phyloP scores from a whole-genome alignment of 805 yeast genomes.

The Monosporozyma yasuniensis region DNA sequence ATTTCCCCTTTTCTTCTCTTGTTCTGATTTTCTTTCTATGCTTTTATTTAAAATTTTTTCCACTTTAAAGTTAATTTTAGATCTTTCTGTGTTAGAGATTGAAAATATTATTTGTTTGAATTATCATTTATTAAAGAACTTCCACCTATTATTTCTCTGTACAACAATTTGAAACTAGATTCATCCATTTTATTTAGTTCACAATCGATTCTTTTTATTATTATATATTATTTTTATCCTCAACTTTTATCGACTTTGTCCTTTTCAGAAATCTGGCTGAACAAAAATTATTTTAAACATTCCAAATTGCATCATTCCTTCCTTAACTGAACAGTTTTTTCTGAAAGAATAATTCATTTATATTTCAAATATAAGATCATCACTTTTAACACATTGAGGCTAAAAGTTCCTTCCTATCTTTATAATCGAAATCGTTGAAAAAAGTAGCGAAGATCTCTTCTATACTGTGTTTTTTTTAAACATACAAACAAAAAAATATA shows the following conservation, averaged over 20 bases:
- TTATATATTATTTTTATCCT: no score
- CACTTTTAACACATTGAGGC: background rate
- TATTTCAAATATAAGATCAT: background rate
- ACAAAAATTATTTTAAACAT: background rate
- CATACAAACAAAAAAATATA: background rate
- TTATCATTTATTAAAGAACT: background rate
- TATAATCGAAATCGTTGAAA: background rate
- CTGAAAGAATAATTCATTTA: background rate
- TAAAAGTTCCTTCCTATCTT: background rate
- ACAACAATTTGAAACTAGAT: background rate
- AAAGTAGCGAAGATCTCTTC: background rate
- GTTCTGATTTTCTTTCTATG: background rate
- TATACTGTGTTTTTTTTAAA: background rate
- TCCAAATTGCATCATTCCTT: background rate
- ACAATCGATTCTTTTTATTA: no score
- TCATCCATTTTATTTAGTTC: background rate
- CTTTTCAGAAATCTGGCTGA: background rate
- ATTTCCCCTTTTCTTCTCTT: background rate
- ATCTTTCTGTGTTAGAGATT: background rate
- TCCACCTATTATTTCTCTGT: background rate
- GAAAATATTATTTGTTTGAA: background rate
- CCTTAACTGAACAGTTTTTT: background rate
- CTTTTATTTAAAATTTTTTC: background rate
- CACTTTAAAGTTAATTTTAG: background rate
- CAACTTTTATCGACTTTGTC: no score